Evolutionary conservation across 352 stramenopile species (phyloP), one percentile per base, ranked within the genome.

Genomic region (Globisporangium camurandrum): DNA sequence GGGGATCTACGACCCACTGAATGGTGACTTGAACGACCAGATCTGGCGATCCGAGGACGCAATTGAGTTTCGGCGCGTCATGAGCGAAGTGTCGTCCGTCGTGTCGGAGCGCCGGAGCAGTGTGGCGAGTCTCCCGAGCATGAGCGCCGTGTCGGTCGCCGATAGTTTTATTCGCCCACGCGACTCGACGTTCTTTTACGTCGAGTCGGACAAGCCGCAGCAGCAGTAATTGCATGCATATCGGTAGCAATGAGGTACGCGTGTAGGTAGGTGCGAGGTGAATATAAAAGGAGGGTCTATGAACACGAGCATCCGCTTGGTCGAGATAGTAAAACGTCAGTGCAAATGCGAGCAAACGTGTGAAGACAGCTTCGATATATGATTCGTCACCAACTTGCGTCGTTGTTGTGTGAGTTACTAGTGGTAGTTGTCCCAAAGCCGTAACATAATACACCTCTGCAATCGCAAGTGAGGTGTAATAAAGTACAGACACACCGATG

Each of bases 181-280:
- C 19, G 75, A 90, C 55, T 90, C 78, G 10, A 86, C 73, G 2
- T 90, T 90, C 55, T 90, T 90, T 43, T 90, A 90, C 52, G 64
- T 88, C 1, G 61, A 60, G 16, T 38, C 33, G 3, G 33, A 23
- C 27, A 30, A n/a, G n/a, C n/a, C n/a, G n/a, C n/a, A 48, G 19
- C 39, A 49, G 17, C 16, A 48, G n/a, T 47, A 16, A 38, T 3
- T 38, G 33, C 33, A 16, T 10, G 33, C 11, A 16, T 38, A 16
- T n/a, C n/a, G n/a, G n/a, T n/a, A n/a, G n/a, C 33, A 16, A 38
- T 11, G 30, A 34, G n/a, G 33, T 38, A 38, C 11, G 33, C 11
- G n/a, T 1, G 33, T 17, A 38, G 6, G 33, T 17, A n/a, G n/a
- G n/a, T n/a, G n/a, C n/a, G n/a, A n/a, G n/a, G n/a, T n/a, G n/a